Evolutionary conservation across 208 protist species (phyloP), one percentile per base, ranked within the genome.

Genomic region (Trypanosoma rangeli): DNA sequence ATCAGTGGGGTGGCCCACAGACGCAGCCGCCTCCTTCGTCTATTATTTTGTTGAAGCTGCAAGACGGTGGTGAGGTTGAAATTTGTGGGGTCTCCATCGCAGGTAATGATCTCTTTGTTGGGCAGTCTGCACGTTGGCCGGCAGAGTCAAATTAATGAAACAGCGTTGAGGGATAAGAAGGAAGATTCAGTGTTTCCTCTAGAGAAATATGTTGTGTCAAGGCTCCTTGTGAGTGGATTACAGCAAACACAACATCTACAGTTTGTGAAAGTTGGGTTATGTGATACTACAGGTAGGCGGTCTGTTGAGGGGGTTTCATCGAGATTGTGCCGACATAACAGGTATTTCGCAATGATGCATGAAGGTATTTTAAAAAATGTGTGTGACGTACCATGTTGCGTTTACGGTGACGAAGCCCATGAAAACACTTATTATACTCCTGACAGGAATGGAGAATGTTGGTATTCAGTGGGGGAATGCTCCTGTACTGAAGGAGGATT

Each of bases 161-260:
- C 28, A 22, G 22, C 9, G 13, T 10, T 37, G 24, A 20, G 22
- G 13, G n/a, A 59, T 10, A 29, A 55, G 29, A 48, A 66, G 28
- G 33, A 59, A 24, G 22, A 48, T 29, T 20, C 24, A 39, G 15
- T 68, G 37, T 68, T 50, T 42, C 63, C n/a, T 46, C 26, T 68
- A 37, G 31, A 68, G 2, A 8, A 31, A 37, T 68, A 68, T 68
- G 42, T 68, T 48, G 63, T 33, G 35, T 59, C 50, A 5, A 68
- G 48, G 22, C 12, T 5, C 59, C 31, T 5, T 46, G 18, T 22
- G 28, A 37, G 0, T 22, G 22, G 10, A 56, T 55, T 29, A 55
- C 55, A 24, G 5, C 4, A 26, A 28, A 63, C 8, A 42, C 3
- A 48, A 9, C 4, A 7, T 3, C 10, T 15, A 26, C n/a, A 42